Evolutionary conservation across 495 filamentous ascomycete species (phyloP).

Genomic region (Ascobolus immersus): DNA sequence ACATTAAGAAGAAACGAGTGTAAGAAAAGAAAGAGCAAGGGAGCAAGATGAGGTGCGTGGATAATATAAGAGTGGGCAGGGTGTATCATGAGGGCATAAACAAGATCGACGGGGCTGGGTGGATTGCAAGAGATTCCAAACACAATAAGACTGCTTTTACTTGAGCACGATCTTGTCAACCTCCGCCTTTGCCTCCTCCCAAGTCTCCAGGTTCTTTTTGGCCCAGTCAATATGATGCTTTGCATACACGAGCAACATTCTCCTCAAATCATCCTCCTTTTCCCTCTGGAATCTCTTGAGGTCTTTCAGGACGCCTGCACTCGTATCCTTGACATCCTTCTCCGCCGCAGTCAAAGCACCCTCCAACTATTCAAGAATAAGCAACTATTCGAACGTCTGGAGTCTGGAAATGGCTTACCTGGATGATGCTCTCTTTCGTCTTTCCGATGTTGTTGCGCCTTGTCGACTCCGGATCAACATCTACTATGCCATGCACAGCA

Average conservation of each 20-base stretch:
- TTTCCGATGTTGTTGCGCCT: constrained; percentile 84
- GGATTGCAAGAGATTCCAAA: constrained; percentile 7
- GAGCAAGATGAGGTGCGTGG: too few relatives aligned
- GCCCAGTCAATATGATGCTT: constrained; percentile 93
- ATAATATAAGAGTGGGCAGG: too few relatives aligned
- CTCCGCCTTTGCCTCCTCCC: constrained; percentile 86
- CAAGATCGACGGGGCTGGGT: constrained; percentile 7
- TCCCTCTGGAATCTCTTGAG: constrained; percentile 75
- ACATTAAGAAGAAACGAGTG: too few relatives aligned
- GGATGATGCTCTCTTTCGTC: constrained; percentile 46
- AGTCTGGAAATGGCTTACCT: too few relatives aligned
- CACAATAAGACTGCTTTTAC: constrained; percentile 16
- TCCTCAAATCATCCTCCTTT: constrained; percentile 78
- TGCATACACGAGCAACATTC: constrained; percentile 90
- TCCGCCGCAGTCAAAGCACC: constrained; percentile 66
- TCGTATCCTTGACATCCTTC: constrained; percentile 78
- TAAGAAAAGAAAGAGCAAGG: too few relatives aligned
- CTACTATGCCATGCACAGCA: constrained; percentile 83
- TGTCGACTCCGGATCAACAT: constrained; percentile 82
- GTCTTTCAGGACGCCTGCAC: constrained; percentile 60
- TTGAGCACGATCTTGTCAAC: constrained; percentile 57
- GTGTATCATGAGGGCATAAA: too few relatives aligned
- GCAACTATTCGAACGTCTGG: too few relatives aligned
- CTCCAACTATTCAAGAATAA: constrained; percentile 46
- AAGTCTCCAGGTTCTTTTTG: constrained; percentile 84